Base-by-base conservation (phyloP, 2,329 filamentous ascomycete genomes). In the Xylariaceae sp. region DNA sequence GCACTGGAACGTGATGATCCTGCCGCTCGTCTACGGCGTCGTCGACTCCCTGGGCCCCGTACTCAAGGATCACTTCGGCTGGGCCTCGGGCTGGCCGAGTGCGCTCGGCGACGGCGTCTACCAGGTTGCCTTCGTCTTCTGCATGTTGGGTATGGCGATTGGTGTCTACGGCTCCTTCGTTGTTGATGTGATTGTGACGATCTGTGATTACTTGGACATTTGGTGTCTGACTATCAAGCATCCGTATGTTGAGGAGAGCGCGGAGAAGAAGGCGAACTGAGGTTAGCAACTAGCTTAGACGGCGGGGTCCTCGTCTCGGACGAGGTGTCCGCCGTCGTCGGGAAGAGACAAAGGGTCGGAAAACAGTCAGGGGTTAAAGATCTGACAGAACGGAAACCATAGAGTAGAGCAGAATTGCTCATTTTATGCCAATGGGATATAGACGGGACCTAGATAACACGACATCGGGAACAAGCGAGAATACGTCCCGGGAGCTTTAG, bases 201-300 rank as follows among this genome's bases (percentile, higher is more conserved):
- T 99, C 68, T 99, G 94, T 76, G 94, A 99, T 73, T 96, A 96
- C 73, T 81, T 97, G 62, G 94, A 99, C 73, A 99, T 99, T 66
- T 97, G 92, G 91, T 99, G 94, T 73, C 79, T 99, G 73, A 96
- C 90, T 1, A 99, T 99, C 77, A 99, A 99, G 82, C 87, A 97
- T 68, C 85, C 84, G 18, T 80, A 82, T 64, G 76, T 80, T 23
- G 81, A 83, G 68, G 75, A 70, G 56, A 66, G 53, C n/a, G 58
- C 71, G 48, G 73, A 71, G 35, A 77, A 79, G 67, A 80, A 80
- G 74, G 39, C 41, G 9, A 64, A 70, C 9, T 69, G 58, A n/a
- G n/a, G n/a, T n/a, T n/a, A n/a, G n/a, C n/a, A n/a, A n/a, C n/a
- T n/a, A n/a, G n/a, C n/a, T n/a, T n/a, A n/a, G n/a, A n/a, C n/a